A percentile compares a stretch with the other conserved stretches of the same genome.
Conservation (phyloP, 371 early-diverging fungal species). For the Mortierella sp. region DNA sequence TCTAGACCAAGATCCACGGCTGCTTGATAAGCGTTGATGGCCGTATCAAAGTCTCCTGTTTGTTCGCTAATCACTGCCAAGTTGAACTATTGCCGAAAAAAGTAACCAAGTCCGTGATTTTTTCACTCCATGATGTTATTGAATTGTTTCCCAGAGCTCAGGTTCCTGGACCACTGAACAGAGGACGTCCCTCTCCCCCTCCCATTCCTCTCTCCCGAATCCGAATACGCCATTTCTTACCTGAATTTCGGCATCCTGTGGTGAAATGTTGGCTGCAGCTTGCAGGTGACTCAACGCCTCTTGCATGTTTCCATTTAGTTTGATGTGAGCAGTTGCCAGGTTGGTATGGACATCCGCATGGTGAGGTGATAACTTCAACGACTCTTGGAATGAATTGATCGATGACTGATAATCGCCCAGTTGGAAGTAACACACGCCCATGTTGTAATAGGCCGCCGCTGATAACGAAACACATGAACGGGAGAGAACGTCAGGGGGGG, state of each 20-base stretch:
- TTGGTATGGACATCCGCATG: constrained; percentile 87
- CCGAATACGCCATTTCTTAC: constrained; percentile 7
- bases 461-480: constrained; percentile 3
- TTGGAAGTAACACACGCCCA: constrained; percentile 81
- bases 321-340: constrained; percentile 79
- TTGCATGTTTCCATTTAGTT: constrained; percentile 67
- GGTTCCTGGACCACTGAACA: too few species aligned
- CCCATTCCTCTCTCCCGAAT: too few species aligned
- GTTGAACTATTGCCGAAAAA: constrained; percentile 64
- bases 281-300: constrained; percentile 73
- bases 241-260: constrained; percentile 78
- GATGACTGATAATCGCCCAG: constrained; percentile 75
- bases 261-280: constrained; percentile 77
- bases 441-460: constrained; percentile 80
- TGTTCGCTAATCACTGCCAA: constrained; percentile 82
- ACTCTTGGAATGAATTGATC: constrained; percentile 72
- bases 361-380: constrained; percentile 72
- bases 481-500: too few species aligned
- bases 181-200: too few species aligned
- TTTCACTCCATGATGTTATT: not conserved
- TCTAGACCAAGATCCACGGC: constrained; percentile 72
- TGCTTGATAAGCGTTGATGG: constrained; percentile 73
- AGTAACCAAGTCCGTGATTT: not conserved
- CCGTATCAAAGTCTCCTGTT: constrained; percentile 71
- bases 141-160: not conserved